phyloP scores from a whole-genome alignment of 139 green algal species.

The Chlorella ohadii region DNA sequence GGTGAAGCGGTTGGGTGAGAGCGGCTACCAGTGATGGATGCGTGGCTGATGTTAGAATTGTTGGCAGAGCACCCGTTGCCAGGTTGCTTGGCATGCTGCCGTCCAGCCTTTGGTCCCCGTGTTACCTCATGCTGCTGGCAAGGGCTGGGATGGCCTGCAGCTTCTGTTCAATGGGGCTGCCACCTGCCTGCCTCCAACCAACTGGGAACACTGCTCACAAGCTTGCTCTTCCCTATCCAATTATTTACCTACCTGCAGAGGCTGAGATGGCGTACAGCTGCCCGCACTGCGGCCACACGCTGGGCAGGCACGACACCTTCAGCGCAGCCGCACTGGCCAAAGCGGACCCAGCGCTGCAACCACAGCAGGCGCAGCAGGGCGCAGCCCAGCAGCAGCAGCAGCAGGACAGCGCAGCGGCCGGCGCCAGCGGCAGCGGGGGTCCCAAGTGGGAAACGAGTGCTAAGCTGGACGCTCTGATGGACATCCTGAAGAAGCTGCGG shows the following conservation, averaged over 20 bases:
- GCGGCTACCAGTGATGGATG: too few relatives aligned
- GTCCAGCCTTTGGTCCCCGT: too few relatives aligned
- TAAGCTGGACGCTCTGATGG: slow-evolving; percentile 54
- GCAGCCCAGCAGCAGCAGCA: neutral
- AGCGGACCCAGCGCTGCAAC: slow-evolving; percentile 2
- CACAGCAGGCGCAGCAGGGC: neutral
- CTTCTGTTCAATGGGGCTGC: neutral
- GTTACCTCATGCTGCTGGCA: too few relatives aligned
- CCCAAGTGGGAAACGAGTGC: slow-evolving; percentile 15
- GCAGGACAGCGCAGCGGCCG: slow-evolving; percentile 51
- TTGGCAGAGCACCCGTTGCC: too few relatives aligned
- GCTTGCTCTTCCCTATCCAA: too few relatives aligned
- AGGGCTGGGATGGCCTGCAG: too few relatives aligned
- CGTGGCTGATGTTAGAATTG: too few relatives aligned
- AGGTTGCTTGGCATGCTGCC: too few relatives aligned
- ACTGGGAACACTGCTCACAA: too few relatives aligned
- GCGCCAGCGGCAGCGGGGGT: neutral
- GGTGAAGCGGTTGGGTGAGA: too few relatives aligned
- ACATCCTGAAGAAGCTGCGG: slow-evolving; percentile 17
- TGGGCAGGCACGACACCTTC: slow-evolving; percentile 43
- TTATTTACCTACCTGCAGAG: slow-evolving; percentile 24
- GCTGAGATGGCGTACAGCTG: slow-evolving; percentile 40
- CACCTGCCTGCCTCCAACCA: too few relatives aligned
- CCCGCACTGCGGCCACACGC: slow-evolving; percentile 31
- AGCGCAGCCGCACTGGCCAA: slow-evolving; percentile 51